phyloP scores from a whole-genome alignment of 2,329 filamentous ascomycete genomes.

The Eutypella sp. region DNA sequence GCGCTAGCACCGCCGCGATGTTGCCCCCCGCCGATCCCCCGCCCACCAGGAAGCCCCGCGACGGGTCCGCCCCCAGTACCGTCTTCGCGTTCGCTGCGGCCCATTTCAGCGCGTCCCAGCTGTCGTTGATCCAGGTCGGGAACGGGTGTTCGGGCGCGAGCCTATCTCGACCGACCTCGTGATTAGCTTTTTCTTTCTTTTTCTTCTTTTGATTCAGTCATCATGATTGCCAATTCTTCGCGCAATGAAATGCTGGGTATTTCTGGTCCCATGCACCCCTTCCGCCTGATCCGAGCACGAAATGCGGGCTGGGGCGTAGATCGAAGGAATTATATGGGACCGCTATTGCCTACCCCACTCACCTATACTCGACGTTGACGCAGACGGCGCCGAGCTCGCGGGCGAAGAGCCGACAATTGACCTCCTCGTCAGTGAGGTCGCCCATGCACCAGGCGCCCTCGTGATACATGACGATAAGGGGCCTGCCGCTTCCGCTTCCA shows the following conservation, averaged over 20 bases:
- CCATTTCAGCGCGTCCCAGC: slow-evolving; percentile 42
- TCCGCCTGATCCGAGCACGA: no score
- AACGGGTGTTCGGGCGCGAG: slow-evolving; percentile 43
- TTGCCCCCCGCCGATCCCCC: slow-evolving; percentile 43
- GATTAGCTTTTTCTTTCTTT: no score
- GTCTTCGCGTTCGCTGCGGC: slow-evolving; percentile 33
- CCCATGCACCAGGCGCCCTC: slow-evolving; percentile 31
- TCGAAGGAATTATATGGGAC: no score
- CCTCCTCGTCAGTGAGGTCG: slow-evolving; percentile 26
- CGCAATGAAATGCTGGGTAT: no score
- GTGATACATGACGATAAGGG: slow-evolving; percentile 30
- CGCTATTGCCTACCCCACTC: slow-evolving; percentile 6
- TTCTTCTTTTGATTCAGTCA: no score
- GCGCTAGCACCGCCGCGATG: slow-evolving; percentile 32
- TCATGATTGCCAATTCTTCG: no score
- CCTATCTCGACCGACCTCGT: no score
- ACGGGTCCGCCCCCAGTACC: slow-evolving; percentile 33
- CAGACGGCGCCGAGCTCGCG: slow-evolving; percentile 32
- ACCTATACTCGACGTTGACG: slow-evolving; percentile 37
- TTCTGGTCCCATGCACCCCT: no score
- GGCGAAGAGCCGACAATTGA: slow-evolving; percentile 26
- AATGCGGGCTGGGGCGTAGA: no score
- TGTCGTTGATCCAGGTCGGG: slow-evolving; percentile 37
- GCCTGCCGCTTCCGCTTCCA: slow-evolving; percentile 14
- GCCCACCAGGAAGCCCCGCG: slow-evolving; percentile 42